Conservation (phyloP, 2,329 filamentous ascomycete genomes). For the Tolypocladium album region DNA sequence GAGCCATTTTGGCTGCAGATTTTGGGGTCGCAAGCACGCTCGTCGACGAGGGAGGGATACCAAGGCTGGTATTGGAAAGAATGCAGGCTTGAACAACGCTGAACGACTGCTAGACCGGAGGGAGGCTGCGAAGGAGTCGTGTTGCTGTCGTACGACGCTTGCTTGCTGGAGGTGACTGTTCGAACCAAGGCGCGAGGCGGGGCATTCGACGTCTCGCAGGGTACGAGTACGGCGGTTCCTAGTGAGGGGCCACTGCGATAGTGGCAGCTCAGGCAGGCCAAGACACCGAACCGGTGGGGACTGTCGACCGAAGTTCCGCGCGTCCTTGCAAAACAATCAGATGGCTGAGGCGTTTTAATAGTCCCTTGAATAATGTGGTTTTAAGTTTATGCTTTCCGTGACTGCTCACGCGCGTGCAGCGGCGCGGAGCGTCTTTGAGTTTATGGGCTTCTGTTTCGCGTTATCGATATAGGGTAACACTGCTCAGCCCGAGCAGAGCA, state of each 20-base stretch:
- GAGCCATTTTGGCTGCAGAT: constrained; percentile 42
- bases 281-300: neutral
- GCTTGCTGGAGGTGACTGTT: neutral
- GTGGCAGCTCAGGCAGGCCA: neutral
- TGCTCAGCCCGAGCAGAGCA: neutral
- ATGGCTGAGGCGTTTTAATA: too few relatives aligned
- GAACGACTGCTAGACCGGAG: neutral
- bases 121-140: neutral
- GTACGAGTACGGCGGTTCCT: neutral
- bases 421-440: neutral
- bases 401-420: neutral
- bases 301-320: neutral
- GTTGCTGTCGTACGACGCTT: neutral
- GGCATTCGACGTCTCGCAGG: neutral
- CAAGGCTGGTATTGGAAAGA: neutral
- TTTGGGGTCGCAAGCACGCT: neutral
- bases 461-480: neutral
- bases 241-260: neutral
- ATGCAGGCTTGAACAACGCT: neutral
- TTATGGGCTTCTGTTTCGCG: neutral
- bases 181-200: neutral
- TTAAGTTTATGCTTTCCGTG: neutral
- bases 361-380: neutral
- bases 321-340: neutral
- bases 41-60: neutral